Evolutionary conservation across 2,329 filamentous ascomycete species (phyloP).

Genomic region (Colletotrichum nymphaeae): DNA sequence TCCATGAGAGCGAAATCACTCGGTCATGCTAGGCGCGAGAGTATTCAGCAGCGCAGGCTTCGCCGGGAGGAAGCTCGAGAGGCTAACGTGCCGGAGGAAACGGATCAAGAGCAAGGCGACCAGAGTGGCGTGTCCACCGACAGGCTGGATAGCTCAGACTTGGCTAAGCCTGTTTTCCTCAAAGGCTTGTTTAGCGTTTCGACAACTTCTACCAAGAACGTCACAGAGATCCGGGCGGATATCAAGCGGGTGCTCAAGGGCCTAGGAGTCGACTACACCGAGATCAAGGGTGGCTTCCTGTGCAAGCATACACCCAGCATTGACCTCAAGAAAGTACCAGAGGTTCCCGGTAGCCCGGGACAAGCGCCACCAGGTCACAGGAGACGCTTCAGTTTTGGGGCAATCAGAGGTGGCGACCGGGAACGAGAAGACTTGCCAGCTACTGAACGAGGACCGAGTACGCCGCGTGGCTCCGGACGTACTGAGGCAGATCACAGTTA

Average conservation of each 20-base stretch:
- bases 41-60: constrained; percentile 86
- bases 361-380: constrained; percentile 68
- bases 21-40: constrained; percentile 89
- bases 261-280: constrained; percentile 88
- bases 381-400: constrained; percentile 87
- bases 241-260: constrained; percentile 90
- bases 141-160: constrained; percentile 75
- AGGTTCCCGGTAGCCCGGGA: constrained; percentile 70
- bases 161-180: constrained; percentile 92
- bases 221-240: constrained; percentile 86
- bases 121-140: constrained; percentile 71
- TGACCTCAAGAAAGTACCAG: constrained; percentile 79
- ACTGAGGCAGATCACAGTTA: constrained; percentile 76
- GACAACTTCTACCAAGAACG: constrained; percentile 92
- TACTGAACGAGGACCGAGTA: constrained; percentile 53
- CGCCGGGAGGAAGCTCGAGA: constrained; percentile 78
- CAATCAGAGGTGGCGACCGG: constrained; percentile 68
- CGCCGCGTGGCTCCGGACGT: constrained; percentile 56
- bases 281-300: constrained; percentile 93
- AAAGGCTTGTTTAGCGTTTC: constrained; percentile 98
- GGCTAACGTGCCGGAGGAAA: constrained; percentile 89
- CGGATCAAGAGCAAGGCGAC: constrained; percentile 77
- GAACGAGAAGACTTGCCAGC: constrained; percentile 80
- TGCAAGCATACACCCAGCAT: constrained; percentile 92
- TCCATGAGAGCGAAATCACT: constrained; percentile 86